A percentile compares a stretch with the other conserved stretches of the same genome.
These are phyloP conservation scores for Dimocarpus longan DNA, from an alignment of 345 rosid genomes.

Conservation along the genomic window DNA sequence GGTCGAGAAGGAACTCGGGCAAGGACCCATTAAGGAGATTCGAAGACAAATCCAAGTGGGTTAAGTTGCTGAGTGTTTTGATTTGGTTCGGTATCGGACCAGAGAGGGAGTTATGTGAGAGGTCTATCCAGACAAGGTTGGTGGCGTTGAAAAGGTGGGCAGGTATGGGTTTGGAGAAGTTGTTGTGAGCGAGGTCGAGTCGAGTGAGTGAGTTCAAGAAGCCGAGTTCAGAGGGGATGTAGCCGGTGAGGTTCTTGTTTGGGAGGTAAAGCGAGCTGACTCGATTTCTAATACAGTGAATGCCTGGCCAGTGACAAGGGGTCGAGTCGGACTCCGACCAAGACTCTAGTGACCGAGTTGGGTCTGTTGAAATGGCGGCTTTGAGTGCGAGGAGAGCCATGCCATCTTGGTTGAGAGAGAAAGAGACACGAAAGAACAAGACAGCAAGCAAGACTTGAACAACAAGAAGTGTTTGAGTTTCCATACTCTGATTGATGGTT, in stretches of 20 bases:
- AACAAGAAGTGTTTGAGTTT: slow-evolving; percentile 10
- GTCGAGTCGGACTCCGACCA: slow-evolving; percentile 79
- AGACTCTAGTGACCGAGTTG: slow-evolving; percentile 50
- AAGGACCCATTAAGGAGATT: slow-evolving; percentile 74
- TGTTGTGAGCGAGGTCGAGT: slow-evolving; percentile 62
- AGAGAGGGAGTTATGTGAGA: slow-evolving; percentile 71
- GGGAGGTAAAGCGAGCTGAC: slow-evolving; percentile 71
- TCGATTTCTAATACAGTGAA: slow-evolving; percentile 57
- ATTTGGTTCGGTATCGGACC: slow-evolving; percentile 66
- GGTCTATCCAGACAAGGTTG: slow-evolving; percentile 55
- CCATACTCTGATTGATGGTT: background rate
- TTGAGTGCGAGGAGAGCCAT: slow-evolving; percentile 88
- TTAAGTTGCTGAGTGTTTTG: slow-evolving; percentile 42
- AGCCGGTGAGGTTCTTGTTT: slow-evolving; percentile 57
- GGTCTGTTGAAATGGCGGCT: slow-evolving; percentile 69
- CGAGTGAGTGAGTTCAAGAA: slow-evolving; percentile 62
- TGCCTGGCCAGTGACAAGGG: slow-evolving; percentile 85
- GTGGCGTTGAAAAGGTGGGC: slow-evolving; percentile 60
- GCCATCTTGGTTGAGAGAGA: slow-evolving; percentile 70
- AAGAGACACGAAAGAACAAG: slow-evolving; percentile 29
- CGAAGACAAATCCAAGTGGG: slow-evolving; percentile 74
- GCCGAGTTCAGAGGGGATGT: slow-evolving; percentile 91
- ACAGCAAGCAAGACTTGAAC: slow-evolving; percentile 21
- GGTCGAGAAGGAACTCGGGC: slow-evolving; percentile 59
- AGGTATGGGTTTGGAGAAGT: slow-evolving; percentile 68